Base-by-base conservation (phyloP, 352 stramenopile genomes). In the Phytophthora quininea region DNA sequence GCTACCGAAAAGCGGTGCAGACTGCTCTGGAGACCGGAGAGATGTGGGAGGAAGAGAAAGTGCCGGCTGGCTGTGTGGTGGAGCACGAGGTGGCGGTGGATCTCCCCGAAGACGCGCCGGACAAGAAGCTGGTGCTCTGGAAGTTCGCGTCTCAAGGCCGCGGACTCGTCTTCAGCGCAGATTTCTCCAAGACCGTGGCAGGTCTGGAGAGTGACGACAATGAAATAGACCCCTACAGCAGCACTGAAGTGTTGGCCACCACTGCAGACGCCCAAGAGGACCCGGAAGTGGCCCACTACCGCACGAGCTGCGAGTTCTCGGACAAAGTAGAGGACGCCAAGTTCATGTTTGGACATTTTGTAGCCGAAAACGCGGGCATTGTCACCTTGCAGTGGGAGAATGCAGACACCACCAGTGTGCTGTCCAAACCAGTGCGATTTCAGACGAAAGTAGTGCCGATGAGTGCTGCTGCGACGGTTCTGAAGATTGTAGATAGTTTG, bases 301-400 rank as follows among this genome's bases (percentile, higher is more conserved):
- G 54, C 27, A 84, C 76, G 15, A 59, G 50, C 4, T 79, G 73
- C 46, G 38, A 58, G 1, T 80, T 79, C 10, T 6, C 58, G 19
- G 47, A 40, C 11, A 30, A 62, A 15, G 50, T 54, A 8, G 53
- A 45, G 6, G 27, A 59, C 8, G 32, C 33, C 2, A 27, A 11
- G 4, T 69, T 67, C 54, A 33, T 74, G 19, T 80, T 76, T 54
- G 78, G 78, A 9, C 67, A 77, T 14, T 77, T 61, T 59, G 53
- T 80, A 6, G 38, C 63, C 19, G 12, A 61, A 27, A 59, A 54
- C 27, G 54, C 24, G 43, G 78, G 76, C 0, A 37, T 61, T 0
- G 37, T 84, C 37, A 73, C 66, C 30, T 40, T 89, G 35, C 45
- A 76, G 57, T 89, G 80, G 80, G 63, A 76, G 38, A 86, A 87